These are phyloP conservation scores for Coleophoma eucalyptorum DNA, from an alignment of 2,329 filamentous ascomycete species.

Conservation along the genomic window DNA sequence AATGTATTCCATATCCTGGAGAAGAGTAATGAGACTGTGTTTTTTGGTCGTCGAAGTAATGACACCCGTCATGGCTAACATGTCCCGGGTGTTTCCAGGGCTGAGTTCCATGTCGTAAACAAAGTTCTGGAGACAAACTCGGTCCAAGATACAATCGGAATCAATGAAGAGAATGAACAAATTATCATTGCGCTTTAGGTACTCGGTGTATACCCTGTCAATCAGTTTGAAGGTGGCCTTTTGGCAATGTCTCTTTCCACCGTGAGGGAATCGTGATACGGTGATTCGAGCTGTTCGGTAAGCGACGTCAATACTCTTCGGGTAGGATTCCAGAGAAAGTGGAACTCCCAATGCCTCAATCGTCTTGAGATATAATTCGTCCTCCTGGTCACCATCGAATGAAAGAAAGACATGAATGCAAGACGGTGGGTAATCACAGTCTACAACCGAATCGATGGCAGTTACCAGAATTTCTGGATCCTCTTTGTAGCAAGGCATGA, in stretches of 20 bases:
- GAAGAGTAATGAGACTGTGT: constrained; percentile 82
- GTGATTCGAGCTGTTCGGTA: constrained; percentile 84
- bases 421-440: constrained; percentile 87
- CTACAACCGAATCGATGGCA: constrained; percentile 86
- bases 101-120: constrained; percentile 98
- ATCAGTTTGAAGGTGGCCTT: constrained; percentile 92
- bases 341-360: constrained; percentile 82
- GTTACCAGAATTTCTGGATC: constrained; percentile 78
- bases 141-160: constrained; percentile 92
- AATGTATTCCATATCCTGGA: constrained; percentile 98
- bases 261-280: constrained; percentile 86
- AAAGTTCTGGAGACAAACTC: constrained; percentile 91
- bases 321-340: constrained; percentile 71
- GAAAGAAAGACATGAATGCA: constrained; percentile 95
- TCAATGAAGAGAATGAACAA: constrained; percentile 96
- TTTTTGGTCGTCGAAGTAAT: constrained; percentile 92
- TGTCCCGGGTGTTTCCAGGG: constrained; percentile 84
- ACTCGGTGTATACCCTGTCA: constrained; percentile 85
- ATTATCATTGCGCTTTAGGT: constrained; percentile 83
- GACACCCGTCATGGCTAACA: constrained; percentile 96
- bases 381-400: constrained; percentile 86
- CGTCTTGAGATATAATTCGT: constrained; percentile 84
- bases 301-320: constrained; percentile 83
- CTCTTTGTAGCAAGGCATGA: constrained; percentile 97
- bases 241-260: constrained; percentile 90